Conservation (phyloP, 2,329 filamentous ascomycete genomes). For the Colletotrichum scovillei region DNA sequence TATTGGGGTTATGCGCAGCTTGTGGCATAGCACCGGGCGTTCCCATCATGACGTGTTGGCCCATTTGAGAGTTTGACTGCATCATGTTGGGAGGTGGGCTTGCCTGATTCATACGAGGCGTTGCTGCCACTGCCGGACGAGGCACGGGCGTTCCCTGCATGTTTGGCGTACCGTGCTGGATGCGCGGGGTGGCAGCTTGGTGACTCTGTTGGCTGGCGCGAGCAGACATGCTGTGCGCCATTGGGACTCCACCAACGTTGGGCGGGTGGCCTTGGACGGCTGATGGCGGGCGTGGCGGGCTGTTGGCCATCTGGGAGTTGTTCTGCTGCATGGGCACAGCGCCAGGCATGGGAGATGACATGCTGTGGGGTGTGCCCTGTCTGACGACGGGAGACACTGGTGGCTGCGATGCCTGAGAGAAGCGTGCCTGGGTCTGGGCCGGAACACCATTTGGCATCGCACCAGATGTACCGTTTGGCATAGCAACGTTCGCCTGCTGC, state of each 20-base stretch:
- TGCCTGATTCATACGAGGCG: conserved; percentile 71
- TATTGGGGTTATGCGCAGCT: conserved; percentile 52
- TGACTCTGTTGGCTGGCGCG: conserved; percentile 76
- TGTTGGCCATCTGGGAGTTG: conserved; percentile 75
- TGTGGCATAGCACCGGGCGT: conserved; percentile 45
- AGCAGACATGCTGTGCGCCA: conserved; percentile 72
- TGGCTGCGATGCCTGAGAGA: conserved; percentile 70
- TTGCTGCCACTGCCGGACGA: conserved; percentile 62
- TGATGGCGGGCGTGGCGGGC: conserved; percentile 74
- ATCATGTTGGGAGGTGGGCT: conserved; percentile 72
- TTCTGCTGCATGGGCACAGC: conserved; percentile 73
- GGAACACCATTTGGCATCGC: conserved; percentile 53
- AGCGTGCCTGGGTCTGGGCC: conserved; percentile 58
- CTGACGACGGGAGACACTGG: conserved; percentile 72
- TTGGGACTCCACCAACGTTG: conserved; percentile 63
- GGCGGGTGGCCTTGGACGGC: conserved; percentile 69
- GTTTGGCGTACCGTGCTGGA: conserved; percentile 71
- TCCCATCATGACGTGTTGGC: conserved; percentile 62
- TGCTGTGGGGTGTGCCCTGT: conserved; percentile 72
- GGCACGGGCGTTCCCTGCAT: conserved; percentile 71
- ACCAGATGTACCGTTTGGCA: conserved; percentile 51
- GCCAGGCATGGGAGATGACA: conserved; percentile 74
- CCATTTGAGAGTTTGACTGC: conserved; percentile 67
- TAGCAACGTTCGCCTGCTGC: conserved; percentile 48
- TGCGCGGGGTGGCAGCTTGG: conserved; percentile 70